Conservation (phyloP, 768 basidiomycete genomes). For the Dacryopinax primogenitus region DNA sequence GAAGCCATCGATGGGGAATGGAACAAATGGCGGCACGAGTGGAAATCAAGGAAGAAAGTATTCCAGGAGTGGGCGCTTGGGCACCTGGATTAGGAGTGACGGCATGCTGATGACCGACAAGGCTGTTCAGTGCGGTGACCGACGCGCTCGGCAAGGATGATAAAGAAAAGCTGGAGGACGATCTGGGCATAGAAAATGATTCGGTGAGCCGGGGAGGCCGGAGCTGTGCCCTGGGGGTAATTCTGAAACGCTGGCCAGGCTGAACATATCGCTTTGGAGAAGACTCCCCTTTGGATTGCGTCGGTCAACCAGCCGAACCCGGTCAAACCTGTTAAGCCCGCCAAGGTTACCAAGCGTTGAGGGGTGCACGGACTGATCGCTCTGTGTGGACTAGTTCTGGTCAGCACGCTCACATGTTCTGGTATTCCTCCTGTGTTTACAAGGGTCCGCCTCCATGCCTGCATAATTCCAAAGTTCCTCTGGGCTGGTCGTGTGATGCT, state of each 20-base stretch:
- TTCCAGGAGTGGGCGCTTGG: slow-evolving; percentile 49
- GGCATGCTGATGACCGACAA: not conserved
- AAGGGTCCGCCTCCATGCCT: too few species aligned
- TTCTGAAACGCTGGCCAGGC: not conserved
- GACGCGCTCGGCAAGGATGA: not conserved
- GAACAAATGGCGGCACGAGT: slow-evolving; percentile 67
- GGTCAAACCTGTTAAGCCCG: not conserved
- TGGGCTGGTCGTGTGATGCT: too few species aligned
- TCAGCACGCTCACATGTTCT: too few species aligned
- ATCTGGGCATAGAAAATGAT: not conserved
- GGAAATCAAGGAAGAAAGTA: slow-evolving; percentile 60
- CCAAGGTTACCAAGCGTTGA: not conserved
- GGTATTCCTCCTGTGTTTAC: too few species aligned
- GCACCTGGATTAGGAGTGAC: not conserved
- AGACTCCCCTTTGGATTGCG: not conserved
- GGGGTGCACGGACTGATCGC: not conserved
- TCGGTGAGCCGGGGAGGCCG: not conserved
- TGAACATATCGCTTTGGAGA: not conserved
- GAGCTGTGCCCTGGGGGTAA: not conserved
- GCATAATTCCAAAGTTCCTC: too few species aligned
- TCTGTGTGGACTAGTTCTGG: too few species aligned
- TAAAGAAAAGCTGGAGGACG: not conserved
- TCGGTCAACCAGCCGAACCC: too few species aligned
- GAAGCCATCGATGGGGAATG: slow-evolving; percentile 59
- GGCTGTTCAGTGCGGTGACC: not conserved